These are phyloP conservation scores for Cladosporium cucumerinum DNA, from an alignment of 2,329 filamentous ascomycete genomes.

Conservation along the genomic window DNA sequence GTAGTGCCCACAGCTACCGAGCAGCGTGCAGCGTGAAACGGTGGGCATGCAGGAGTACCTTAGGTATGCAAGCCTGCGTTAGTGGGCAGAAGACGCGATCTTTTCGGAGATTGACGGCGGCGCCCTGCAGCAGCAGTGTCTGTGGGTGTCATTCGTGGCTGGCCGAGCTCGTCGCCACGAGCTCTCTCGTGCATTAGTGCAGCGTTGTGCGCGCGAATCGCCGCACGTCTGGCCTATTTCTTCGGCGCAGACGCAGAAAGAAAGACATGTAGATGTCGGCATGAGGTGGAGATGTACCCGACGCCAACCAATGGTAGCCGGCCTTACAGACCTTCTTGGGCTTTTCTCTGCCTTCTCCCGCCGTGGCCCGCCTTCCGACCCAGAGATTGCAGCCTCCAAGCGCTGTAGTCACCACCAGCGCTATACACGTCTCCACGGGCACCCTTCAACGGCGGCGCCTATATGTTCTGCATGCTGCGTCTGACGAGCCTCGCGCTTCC, in stretches of 20 bases:
- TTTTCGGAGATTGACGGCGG: constrained; percentile 12
- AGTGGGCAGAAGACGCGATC: constrained; percentile 8
- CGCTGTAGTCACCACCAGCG: constrained; percentile 3
- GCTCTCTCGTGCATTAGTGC: constrained; percentile 9
- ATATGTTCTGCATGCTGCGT: constrained; percentile 11
- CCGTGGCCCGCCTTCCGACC: constrained; percentile 9
- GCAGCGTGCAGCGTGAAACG: constrained; percentile 6
- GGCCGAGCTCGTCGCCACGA: not conserved
- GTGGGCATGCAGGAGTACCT: constrained; percentile 11
- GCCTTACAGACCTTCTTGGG: not conserved
- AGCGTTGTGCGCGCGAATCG: constrained; percentile 10
- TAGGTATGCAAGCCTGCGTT: constrained; percentile 11
- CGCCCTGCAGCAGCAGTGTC: not conserved
- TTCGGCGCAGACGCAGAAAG: not conserved
- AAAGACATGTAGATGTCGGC: constrained; percentile 2
- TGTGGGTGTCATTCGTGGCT: not conserved
- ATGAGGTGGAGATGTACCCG: not conserved
- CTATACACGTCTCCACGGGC: constrained; percentile 8
- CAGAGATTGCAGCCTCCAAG: constrained; percentile 4
- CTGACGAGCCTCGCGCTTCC: constrained; percentile 6
- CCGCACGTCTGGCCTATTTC: constrained; percentile 13
- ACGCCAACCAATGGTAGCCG: not conserved
- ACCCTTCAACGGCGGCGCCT: constrained; percentile 12
- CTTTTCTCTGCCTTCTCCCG: constrained; percentile 6
- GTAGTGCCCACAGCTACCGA: constrained; percentile 14